phyloP scores from a whole-genome alignment of 805 yeast species.

The Lipomyces kockii region DNA sequence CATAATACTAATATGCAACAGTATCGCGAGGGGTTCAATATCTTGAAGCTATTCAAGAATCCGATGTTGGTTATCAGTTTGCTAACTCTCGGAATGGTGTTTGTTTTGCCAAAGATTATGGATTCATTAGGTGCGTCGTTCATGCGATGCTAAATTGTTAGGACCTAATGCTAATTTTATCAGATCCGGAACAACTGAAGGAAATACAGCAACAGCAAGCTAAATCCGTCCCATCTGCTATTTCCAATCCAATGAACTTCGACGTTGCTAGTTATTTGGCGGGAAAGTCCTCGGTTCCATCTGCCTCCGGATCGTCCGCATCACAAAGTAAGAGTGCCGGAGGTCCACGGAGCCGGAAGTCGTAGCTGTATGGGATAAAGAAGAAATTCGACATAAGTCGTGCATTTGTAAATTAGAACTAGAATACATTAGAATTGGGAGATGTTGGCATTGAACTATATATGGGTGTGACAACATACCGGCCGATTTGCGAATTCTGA shows the following conservation, averaged over 20 bases:
- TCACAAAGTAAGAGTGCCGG: background rate
- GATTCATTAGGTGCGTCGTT: slow-evolving; percentile 39
- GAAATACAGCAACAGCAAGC: slow-evolving; percentile 43
- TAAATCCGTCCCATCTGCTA: slow-evolving; percentile 32
- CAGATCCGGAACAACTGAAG: slow-evolving; percentile 45
- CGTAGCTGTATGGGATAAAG: background rate
- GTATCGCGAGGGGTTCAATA: slow-evolving; percentile 42
- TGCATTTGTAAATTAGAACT: background rate
- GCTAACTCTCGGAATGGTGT: slow-evolving; percentile 43
- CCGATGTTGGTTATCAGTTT: slow-evolving; percentile 47
- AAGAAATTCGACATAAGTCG: background rate
- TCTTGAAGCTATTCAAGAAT: slow-evolving; percentile 43
- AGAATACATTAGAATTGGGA: background rate
- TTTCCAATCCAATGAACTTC: slow-evolving; percentile 36
- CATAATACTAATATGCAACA: background rate
- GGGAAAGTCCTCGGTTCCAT: slow-evolving; percentile 30
- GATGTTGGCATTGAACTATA: background rate
- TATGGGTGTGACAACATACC: background rate
- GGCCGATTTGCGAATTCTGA: background rate
- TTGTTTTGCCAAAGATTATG: slow-evolving; percentile 44
- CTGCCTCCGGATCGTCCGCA: slow-evolving; percentile 2
- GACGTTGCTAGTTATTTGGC: slow-evolving; percentile 45
- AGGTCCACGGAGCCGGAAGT: slow-evolving; percentile 1
- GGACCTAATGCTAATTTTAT: background rate
- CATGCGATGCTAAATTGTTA: background rate